Evolutionary conservation across 2,329 filamentous ascomycete genomes (phyloP).

Genomic region (Fulvia fulva): DNA sequence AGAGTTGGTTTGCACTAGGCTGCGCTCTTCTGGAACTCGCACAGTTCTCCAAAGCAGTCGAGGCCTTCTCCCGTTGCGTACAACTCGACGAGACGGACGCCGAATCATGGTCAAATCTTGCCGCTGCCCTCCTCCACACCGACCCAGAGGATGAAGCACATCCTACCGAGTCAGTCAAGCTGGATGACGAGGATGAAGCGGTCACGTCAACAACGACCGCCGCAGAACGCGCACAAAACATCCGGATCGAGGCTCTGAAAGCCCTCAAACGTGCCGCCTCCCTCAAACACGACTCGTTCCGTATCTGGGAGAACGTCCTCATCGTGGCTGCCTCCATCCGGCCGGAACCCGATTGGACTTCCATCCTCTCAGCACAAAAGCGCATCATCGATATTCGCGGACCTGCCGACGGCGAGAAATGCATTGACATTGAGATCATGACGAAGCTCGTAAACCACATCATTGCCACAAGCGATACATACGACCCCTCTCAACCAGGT

Average conservation of each 20-base stretch:
- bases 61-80: constrained; percentile 79
- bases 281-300: constrained; percentile 79
- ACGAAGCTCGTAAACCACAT: constrained; percentile 68
- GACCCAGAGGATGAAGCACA: constrained; percentile 21
- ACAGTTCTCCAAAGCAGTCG: constrained; percentile 72
- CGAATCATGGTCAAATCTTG: constrained; percentile 91
- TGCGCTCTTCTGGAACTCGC: constrained; percentile 79
- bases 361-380: constrained; percentile 71
- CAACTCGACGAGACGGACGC: constrained; percentile 84
- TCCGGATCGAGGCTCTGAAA: constrained; percentile 69
- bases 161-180: constrained; percentile 14
- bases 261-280: constrained; percentile 84
- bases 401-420: constrained; percentile 64
- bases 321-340: constrained; percentile 75
- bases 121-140: constrained; percentile 64
- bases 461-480: constrained; percentile 48
- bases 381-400: constrained; percentile 72
- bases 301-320: constrained; percentile 96
- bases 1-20: constrained; percentile 85
- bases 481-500: constrained; percentile 44
- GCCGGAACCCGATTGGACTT: constrained; percentile 64
- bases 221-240: constrained; percentile 52
- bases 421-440: constrained; percentile 71
- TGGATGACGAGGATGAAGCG: constrained; percentile 35
- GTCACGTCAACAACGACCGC: constrained; percentile 10